Conservation (phyloP, 2,329 filamentous ascomycete genomes). For the Rutstroemia sydowiana region DNA sequence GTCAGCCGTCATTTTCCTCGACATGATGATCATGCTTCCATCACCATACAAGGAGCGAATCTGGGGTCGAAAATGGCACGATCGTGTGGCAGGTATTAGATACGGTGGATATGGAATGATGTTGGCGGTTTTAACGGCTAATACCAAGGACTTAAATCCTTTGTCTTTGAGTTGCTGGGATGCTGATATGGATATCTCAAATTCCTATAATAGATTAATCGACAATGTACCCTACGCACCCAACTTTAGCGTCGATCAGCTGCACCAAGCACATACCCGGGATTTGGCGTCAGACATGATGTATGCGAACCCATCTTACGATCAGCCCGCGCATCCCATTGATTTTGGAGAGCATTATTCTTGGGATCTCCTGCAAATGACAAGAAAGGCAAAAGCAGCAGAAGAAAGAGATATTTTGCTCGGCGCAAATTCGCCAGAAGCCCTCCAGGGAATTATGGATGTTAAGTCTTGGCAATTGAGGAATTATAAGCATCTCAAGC, state of each 20-base stretch:
- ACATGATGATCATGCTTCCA: conserved; percentile 12
- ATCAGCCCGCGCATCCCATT: background rate
- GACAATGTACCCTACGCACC: background rate
- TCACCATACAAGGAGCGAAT: conserved; percentile 16
- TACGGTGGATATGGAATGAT: conserved; percentile 17
- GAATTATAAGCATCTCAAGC: conserved; percentile 11
- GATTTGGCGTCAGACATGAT: background rate
- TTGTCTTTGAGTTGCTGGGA: conserved; percentile 12
- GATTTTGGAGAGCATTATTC: background rate
- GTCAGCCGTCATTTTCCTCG: conserved; percentile 13
- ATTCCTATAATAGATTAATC: background rate
- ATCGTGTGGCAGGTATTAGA: conserved; percentile 10
- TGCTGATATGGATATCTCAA: background rate
- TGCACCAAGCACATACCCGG: background rate
- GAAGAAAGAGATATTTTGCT: conserved; percentile 12
- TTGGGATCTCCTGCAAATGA: background rate
- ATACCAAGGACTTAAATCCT: conserved; percentile 14
- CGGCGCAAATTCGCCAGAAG: conserved; percentile 11
- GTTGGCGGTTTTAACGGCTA: conserved; percentile 10
- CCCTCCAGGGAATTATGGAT: conserved; percentile 12
- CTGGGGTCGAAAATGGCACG: conserved; percentile 13
- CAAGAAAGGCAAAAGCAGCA: background rate
- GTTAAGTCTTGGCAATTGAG: conserved; percentile 12
- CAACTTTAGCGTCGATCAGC: background rate
- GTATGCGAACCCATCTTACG: background rate